Conservation (phyloP, 2,329 filamentous ascomycete genomes). For the Pestalotiopsis fici region DNA sequence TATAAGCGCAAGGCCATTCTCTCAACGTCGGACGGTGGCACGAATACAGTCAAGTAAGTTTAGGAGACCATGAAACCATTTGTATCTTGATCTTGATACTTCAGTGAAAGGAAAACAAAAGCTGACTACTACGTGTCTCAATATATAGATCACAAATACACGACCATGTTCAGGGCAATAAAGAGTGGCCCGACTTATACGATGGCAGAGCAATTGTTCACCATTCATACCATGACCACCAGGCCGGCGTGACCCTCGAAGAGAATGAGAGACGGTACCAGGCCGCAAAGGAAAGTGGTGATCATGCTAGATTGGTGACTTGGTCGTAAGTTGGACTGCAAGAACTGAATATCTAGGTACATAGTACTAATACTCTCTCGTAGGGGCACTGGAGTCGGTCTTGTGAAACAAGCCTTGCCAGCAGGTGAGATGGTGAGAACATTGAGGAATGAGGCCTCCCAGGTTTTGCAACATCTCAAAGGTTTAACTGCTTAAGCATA, state of each 20-base stretch:
- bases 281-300: not conserved
- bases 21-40: slow-evolving; percentile 31
- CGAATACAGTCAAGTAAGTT: slow-evolving; percentile 34
- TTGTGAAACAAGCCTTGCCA: slow-evolving; percentile 24
- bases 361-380: not conserved
- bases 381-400: slow-evolving; percentile 29
- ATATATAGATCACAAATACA: slow-evolving; percentile 28
- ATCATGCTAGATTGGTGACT: slow-evolving; percentile 25
- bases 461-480: not conserved
- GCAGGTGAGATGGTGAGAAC: slow-evolving; percentile 27
- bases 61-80: slow-evolving; percentile 5
- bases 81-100: too few species aligned
- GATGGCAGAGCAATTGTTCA: slow-evolving; percentile 31
- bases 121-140: not conserved
- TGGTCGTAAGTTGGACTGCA: slow-evolving; percentile 30
- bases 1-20: slow-evolving; percentile 32
- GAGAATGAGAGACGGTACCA: slow-evolving; percentile 20
- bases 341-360: not conserved
- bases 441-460: slow-evolving; percentile 17
- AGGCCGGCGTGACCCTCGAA: slow-evolving; percentile 24
- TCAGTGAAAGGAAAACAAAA: too few species aligned
- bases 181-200: slow-evolving; percentile 28
- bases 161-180: slow-evolving; percentile 29
- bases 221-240: slow-evolving; percentile 23
- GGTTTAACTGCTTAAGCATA: not conserved